phyloP scores from a whole-genome alignment of 805 yeast species.

The Ogataea parapolymorpha region DNA sequence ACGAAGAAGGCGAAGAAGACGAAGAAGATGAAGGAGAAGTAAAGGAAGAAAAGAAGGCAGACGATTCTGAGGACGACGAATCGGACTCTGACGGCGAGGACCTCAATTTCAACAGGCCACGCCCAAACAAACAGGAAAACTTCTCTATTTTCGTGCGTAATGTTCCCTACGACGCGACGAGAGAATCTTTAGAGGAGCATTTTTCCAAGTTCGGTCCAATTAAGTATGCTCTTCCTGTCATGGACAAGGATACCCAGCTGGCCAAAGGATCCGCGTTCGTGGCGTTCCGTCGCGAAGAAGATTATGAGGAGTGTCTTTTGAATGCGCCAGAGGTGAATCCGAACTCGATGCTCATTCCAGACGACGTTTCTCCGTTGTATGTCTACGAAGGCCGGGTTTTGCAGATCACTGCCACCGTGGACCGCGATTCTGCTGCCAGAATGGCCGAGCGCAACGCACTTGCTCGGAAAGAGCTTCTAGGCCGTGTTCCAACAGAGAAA shows the following conservation, averaged over 20 bases:
- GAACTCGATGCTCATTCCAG: conserved; percentile 74
- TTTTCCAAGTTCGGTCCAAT: conserved; percentile 82
- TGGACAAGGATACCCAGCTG: conserved; percentile 78
- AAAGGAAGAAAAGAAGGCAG: conserved; percentile 17
- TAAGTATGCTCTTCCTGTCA: conserved; percentile 89
- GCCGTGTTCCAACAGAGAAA: conserved; percentile 73
- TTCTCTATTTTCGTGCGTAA: conserved; percentile 85
- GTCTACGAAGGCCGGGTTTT: conserved; percentile 91
- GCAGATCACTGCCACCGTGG: conserved; percentile 80
- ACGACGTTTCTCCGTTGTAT: conserved; percentile 84
- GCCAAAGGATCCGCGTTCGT: conserved; percentile 96
- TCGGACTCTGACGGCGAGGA: conserved; percentile 27
- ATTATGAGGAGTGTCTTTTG: conserved; percentile 64
- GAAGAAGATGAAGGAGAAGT: conserved; percentile 12
- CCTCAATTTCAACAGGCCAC: conserved; percentile 18
- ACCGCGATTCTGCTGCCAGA: conserved; percentile 73
- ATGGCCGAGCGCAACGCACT: conserved; percentile 71
- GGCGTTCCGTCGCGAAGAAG: conserved; percentile 64
- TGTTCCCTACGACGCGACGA: conserved; percentile 91
- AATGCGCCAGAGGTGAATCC: conserved; percentile 71
- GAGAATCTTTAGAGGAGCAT: conserved; percentile 72
- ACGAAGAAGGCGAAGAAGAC: conserved; percentile 29
- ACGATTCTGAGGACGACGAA: conserved; percentile 23
- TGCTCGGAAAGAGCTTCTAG: conserved; percentile 71
- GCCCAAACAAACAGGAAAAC: conserved; percentile 60